phyloP scores from a whole-genome alignment of 108 stramenopile genomes.

The Parmales sp. region DNA sequence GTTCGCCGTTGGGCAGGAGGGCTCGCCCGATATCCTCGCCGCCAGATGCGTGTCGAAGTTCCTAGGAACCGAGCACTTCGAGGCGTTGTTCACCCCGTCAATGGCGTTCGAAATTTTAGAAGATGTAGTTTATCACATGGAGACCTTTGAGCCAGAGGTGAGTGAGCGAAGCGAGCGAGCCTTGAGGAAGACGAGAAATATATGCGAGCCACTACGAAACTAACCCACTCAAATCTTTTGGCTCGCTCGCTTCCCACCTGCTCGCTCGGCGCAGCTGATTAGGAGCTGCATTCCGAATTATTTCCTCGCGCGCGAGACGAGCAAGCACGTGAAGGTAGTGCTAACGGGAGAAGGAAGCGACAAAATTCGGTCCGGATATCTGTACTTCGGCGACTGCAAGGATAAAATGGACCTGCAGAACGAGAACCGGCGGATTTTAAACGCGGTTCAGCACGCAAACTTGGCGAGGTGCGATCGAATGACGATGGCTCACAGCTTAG shows the following conservation, averaged over 20 bases:
- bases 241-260: too few species aligned
- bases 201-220: too few species aligned
- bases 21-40: conserved; percentile 61
- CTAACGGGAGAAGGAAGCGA: conserved; percentile 60
- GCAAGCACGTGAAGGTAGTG: conserved; percentile 68
- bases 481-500: conserved; percentile 68
- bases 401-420: conserved; percentile 47
- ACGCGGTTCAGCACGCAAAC: conserved; percentile 55
- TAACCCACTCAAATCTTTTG: too few species aligned
- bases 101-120: conserved; percentile 65
- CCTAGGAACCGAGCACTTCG: conserved; percentile 50
- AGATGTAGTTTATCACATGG: conserved; percentile 68
- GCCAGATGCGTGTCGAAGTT: conserved; percentile 53
- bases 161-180: too few species aligned
- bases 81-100: conserved; percentile 46
- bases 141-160: conserved; percentile 68
- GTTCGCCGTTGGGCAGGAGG: conserved; percentile 64
- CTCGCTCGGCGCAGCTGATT: conserved; percentile 66
- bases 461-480: conserved; percentile 61
- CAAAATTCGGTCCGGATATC: conserved; percentile 62
- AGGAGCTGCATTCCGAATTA: conserved; percentile 64
- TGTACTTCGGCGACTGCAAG: conserved; percentile 57
- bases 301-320: conserved; percentile 50
- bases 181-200: too few species aligned
- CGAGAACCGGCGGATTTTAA: conserved; percentile 53